phyloP scores from a whole-genome alignment of 495 filamentous ascomycete genomes.

The Trichoderma orchidacearum region DNA sequence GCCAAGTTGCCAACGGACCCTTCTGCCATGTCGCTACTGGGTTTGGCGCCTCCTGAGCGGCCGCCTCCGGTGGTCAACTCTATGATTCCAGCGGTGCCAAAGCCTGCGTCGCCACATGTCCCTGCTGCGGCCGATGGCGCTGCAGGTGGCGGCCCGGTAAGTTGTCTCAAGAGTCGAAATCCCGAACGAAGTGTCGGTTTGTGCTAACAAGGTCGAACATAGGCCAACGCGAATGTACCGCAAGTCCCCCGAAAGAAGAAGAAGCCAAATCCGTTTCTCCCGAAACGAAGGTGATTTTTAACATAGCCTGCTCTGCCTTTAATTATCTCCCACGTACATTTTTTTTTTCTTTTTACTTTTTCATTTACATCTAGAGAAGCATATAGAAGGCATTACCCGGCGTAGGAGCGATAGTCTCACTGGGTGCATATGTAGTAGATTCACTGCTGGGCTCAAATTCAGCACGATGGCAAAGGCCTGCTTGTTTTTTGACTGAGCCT shows the following conservation, averaged over 20 bases:
- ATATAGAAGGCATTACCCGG: too few species aligned
- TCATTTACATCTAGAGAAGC: too few species aligned
- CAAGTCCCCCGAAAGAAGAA: background rate
- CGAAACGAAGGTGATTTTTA: background rate
- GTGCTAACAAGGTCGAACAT: background rate
- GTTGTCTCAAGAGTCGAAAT: background rate
- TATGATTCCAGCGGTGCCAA: conserved; percentile 4
- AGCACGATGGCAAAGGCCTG: too few species aligned
- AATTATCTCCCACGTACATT: background rate
- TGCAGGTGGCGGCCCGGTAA: background rate
- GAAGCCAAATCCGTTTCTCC: background rate
- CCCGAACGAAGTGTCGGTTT: background rate
- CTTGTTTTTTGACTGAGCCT: too few species aligned
- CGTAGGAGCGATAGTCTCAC: too few species aligned
- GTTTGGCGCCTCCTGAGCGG: conserved; percentile 7
- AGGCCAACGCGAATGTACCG: background rate
- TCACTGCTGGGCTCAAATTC: too few species aligned
- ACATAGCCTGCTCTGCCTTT: background rate
- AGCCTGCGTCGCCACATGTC: background rate
- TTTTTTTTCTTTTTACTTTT: background rate
- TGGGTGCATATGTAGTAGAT: too few species aligned
- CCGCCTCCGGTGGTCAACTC: background rate
- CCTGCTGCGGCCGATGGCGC: background rate
- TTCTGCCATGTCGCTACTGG: conserved; percentile 14
- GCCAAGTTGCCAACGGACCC: conserved; percentile 10